Base-by-base conservation (phyloP, 139 green algal genomes). In the Closterium sp. region DNA sequence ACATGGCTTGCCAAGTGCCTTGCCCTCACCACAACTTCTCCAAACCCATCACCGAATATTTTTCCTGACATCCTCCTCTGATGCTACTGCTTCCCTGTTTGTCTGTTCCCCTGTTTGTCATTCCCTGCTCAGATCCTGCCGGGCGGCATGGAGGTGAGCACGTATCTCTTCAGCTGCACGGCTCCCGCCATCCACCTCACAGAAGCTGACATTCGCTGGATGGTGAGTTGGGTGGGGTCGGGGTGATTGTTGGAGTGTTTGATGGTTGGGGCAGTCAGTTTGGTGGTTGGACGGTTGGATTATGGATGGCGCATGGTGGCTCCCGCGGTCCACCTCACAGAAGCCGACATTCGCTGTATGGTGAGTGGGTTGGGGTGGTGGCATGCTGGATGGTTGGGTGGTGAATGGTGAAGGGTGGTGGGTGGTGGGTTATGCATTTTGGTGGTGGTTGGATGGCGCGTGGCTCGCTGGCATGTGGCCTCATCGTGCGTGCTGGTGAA, bases 331-430 rank as follows among this genome's bases (percentile, higher is more conserved):
- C 89, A 70, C 32, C 85, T 92, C 38, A 89, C 42, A 45, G 45
- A 62, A 27, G 70, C 38, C 28, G 89, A 92, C n/a, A 70, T 62
- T 50, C 89, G 89, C 38, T 92, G 70, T 70, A 92, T 92, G 89
- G 89, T 92, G 32, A 91, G 42, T 5, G 88, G 88, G 30, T 0
- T 9, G 5, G 30, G 10, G 10, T 50, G 87, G 6, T 70, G n/a
- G n/a, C 32, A 38, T 38, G 28, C 88, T 70, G 30, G 88, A 27
- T 91, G 42, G 31, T 30, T 2, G 7, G 9, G 2, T 13, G 88
- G 34, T 38, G n/a, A n/a, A n/a, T n/a, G 27, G 4, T 86, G 29
- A 9, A 90, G 4, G 38, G 29, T 5, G 87, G 6, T 90, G 87
- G 32, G 88, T 31, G 28, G 32, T 90, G 32, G 9, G n/a, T 6